Conservation (phyloP, 495 filamentous ascomycete genomes). For the Saxophila tyrrhenica region DNA sequence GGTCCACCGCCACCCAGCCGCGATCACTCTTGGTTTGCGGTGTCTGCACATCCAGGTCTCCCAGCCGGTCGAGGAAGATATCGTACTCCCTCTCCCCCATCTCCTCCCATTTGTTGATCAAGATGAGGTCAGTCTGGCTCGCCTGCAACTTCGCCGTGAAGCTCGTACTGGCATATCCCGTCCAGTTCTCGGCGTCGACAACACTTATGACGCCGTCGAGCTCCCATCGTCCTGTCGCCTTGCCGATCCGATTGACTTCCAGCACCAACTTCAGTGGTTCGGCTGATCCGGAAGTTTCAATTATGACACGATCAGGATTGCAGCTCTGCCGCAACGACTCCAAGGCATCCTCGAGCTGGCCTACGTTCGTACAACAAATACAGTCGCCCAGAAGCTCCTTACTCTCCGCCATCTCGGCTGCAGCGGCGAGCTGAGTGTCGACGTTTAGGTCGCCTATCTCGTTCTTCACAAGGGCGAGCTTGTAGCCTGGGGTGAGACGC, state of each 20-base stretch:
- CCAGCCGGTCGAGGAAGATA: conserved; percentile 68
- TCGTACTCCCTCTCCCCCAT: conserved; percentile 64
- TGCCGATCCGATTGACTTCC: conserved; percentile 63
- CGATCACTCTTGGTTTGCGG: conserved; percentile 70
- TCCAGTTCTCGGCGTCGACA: conserved; percentile 95
- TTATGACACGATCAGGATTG: conserved; percentile 70
- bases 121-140: conserved; percentile 76
- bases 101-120: conserved; percentile 92
- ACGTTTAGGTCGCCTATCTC: conserved; percentile 93
- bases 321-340: conserved; percentile 50
- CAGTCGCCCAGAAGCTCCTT: conserved; percentile 89
- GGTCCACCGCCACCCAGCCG: conserved; percentile 60
- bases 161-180: conserved; percentile 83
- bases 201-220: conserved; percentile 88
- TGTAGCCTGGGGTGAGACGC: conserved; percentile 42
- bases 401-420: conserved; percentile 73
- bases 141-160: conserved; percentile 40
- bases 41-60: conserved; percentile 71
- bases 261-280: conserved; percentile 32
- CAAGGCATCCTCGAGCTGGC: conserved; percentile 72
- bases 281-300: conserved; percentile 82
- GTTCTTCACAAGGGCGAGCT: conserved; percentile 91
- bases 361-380: conserved; percentile 97
- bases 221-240: conserved; percentile 52
- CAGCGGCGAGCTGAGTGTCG: conserved; percentile 78